These are phyloP conservation scores for Heliamphora exappendiculata DNA, from an alignment of 148 eudicot genomes.

Conservation along the genomic window DNA sequence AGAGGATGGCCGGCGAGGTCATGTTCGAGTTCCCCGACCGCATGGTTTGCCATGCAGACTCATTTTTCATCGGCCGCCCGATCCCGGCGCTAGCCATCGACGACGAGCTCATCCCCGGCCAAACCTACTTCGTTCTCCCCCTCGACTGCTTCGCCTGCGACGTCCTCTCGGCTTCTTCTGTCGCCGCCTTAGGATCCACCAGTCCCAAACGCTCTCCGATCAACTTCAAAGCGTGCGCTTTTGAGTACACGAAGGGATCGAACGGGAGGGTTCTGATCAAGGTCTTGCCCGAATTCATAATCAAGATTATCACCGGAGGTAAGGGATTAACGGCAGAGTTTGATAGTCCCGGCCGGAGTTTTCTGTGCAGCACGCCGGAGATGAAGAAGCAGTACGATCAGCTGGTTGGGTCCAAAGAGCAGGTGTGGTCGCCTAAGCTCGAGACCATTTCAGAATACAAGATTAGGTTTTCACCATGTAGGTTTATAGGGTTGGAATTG, in stretches of 20 bases:
- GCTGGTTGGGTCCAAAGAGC: conserved; percentile 53
- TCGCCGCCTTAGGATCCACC: conserved; percentile 32
- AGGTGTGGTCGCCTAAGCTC: conserved; percentile 62
- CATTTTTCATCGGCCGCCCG: conserved; percentile 67
- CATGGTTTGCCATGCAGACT: conserved; percentile 69
- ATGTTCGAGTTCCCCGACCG: conserved; percentile 88
- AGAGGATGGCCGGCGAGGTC: conserved; percentile 57
- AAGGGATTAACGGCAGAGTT: not conserved
- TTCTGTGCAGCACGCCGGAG: conserved; percentile 75
- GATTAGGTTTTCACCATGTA: conserved; percentile 51
- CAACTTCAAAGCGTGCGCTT: conserved; percentile 37
- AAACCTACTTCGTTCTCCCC: conserved; percentile 68
- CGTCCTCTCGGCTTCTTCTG: conserved; percentile 45
- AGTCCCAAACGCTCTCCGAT: conserved; percentile 15
- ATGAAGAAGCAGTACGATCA: conserved; percentile 57
- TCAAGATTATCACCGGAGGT: conserved; percentile 28
- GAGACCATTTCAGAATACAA: conserved; percentile 60
- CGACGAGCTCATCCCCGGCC: conserved; percentile 45
- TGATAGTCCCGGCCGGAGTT: no score
- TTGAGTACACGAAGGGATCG: conserved; percentile 52
- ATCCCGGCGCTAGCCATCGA: conserved; percentile 51
- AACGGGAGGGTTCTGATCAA: conserved; percentile 65
- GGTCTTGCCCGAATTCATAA: conserved; percentile 58
- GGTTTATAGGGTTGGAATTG: conserved; percentile 48
- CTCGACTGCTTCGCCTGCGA: conserved; percentile 44